phyloP scores from a whole-genome alignment of 2,329 filamentous ascomycete genomes.

The Paradendryphiella salina region DNA sequence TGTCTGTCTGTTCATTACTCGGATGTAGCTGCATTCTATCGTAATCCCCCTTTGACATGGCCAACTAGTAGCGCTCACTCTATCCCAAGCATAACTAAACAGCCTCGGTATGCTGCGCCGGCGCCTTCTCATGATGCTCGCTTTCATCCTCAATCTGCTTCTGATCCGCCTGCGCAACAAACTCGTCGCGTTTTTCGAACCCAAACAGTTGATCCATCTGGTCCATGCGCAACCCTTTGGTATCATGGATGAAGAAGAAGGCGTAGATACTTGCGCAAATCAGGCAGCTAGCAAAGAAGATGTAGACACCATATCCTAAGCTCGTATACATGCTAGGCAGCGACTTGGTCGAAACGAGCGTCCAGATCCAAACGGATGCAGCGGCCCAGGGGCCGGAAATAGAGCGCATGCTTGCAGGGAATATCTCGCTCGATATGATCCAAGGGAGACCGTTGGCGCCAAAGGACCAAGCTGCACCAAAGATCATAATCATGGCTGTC shows the following conservation, averaged over 20 bases:
- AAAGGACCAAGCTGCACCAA: slow-evolving; percentile 46
- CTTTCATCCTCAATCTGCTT: slow-evolving; percentile 18
- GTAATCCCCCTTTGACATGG: no score
- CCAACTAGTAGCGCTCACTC: no score
- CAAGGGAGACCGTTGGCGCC: slow-evolving; percentile 49
- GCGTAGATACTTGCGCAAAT: slow-evolving; percentile 46
- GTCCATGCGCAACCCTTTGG: slow-evolving; percentile 45
- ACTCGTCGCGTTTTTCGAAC: slow-evolving; percentile 26
- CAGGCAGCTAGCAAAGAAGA: slow-evolving; percentile 49
- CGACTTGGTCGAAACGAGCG: slow-evolving; percentile 47
- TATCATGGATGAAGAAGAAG: slow-evolving; percentile 49
- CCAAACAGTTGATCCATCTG: slow-evolving; percentile 48
- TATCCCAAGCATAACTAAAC: not conserved
- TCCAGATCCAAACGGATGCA: slow-evolving; percentile 47
- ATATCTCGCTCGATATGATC: slow-evolving; percentile 52
- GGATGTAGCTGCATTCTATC: no score
- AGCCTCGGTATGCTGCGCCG: slow-evolving; percentile 2
- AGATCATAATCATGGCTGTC: slow-evolving; percentile 49
- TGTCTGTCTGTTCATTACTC: no score
- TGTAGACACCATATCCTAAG: slow-evolving; percentile 47
- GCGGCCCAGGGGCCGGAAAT: slow-evolving; percentile 47
- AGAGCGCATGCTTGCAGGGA: slow-evolving; percentile 46
- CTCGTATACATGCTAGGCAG: slow-evolving; percentile 48
- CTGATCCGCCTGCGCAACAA: not conserved
- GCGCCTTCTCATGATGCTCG: slow-evolving; percentile 24